phyloP scores from a whole-genome alignment of 208 protist genomes.

The Leishmania turanica region DNA sequence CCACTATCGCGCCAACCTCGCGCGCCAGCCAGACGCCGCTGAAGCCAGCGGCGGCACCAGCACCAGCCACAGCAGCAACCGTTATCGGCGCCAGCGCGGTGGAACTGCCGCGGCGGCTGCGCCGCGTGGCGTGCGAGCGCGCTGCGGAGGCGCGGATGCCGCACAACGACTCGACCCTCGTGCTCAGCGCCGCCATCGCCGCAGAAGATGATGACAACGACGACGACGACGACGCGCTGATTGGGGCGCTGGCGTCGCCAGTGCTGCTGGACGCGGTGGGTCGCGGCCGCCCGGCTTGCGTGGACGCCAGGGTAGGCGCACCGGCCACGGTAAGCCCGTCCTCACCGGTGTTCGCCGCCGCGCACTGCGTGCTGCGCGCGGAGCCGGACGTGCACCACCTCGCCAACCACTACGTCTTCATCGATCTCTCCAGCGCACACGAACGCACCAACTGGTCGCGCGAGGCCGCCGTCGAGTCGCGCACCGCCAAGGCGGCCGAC shows the following conservation, averaged over 20 bases:
- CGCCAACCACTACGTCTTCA: conserved; percentile 37
- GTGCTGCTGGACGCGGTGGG: not conserved
- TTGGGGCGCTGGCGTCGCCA: conserved; percentile 11
- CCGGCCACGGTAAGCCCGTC: not conserved
- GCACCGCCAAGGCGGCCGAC: conserved; percentile 41
- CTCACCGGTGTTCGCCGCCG: not conserved
- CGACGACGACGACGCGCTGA: conserved; percentile 13
- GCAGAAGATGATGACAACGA: not conserved
- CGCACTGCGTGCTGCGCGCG: conserved; percentile 10
- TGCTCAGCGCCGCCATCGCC: not conserved
- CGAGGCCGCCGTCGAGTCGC: conserved; percentile 34
- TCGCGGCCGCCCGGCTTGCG: conserved; percentile 7
- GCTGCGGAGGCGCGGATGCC: conserved; percentile 7
- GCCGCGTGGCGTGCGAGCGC: not conserved
- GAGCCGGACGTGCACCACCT: conserved; percentile 32
- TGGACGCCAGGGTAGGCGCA: not conserved
- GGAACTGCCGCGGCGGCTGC: not conserved
- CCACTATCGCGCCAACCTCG: not conserved
- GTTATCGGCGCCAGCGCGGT: not conserved
- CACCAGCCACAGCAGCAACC: not conserved
- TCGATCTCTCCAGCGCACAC: conserved; percentile 47
- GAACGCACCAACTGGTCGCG: conserved; percentile 32
- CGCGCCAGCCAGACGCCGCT: not conserved
- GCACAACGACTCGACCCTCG: conserved; percentile 1
- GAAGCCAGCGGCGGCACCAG: not conserved